Evolutionary conservation across 371 early-diverging fungal genomes (phyloP).

Genomic region (Apophysomyces trapeziformis): DNA sequence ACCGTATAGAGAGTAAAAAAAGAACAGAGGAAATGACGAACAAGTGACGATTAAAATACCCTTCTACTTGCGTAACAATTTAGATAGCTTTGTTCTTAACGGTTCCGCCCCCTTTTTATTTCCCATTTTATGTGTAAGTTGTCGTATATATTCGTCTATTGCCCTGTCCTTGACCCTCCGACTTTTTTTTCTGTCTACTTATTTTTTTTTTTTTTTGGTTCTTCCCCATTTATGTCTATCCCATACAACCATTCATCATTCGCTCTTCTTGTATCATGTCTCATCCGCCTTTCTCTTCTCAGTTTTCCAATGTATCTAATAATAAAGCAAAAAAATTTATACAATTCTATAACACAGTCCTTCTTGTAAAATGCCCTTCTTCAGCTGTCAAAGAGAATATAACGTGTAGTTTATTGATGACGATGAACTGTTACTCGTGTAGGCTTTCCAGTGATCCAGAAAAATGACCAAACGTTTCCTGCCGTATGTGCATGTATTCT

Average conservation of each 20-base stretch:
- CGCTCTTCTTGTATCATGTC: constrained; percentile 2
- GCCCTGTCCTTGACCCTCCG: background rate
- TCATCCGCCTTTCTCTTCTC: background rate
- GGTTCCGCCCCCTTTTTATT: background rate
- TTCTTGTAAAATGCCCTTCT: background rate
- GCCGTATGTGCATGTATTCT: constrained; percentile 48
- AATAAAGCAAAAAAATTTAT: background rate
- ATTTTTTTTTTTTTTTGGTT: background rate
- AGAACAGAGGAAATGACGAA: too few species aligned
- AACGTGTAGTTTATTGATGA: background rate
- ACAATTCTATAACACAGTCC: background rate
- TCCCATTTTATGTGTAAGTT: background rate
- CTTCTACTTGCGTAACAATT: background rate
- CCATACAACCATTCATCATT: background rate
- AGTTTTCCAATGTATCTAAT: background rate
- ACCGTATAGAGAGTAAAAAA: constrained; percentile 33
- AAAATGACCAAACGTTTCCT: constrained; percentile 40
- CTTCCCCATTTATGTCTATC: too few species aligned
- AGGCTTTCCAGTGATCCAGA: constrained; percentile 25
- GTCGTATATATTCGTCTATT: background rate
- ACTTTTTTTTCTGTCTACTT: background rate
- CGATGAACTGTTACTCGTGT: background rate
- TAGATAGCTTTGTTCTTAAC: too few species aligned
- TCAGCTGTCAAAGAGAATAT: too few species aligned
- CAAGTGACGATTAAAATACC: background rate